phyloP scores from a whole-genome alignment of 139 green algal genomes.

The Coelastrella sp. region DNA sequence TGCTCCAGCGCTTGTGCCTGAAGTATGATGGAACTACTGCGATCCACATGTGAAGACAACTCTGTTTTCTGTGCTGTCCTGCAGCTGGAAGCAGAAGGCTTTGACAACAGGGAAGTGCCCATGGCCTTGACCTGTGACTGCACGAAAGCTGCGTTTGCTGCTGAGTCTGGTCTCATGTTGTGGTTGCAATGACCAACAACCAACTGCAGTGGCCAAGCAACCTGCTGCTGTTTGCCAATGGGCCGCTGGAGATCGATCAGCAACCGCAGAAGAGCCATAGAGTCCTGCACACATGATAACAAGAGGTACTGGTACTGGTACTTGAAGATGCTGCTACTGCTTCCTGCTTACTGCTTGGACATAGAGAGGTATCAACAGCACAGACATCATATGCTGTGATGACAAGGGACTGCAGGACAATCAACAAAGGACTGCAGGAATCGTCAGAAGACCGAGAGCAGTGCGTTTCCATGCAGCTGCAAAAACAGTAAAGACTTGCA shows the following conservation, averaged over 20 bases:
- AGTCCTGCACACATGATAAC: conserved; percentile 49
- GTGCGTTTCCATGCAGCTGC: too few relatives aligned
- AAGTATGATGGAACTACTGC: too few relatives aligned
- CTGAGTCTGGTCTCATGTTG: conserved; percentile 52
- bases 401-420: too few relatives aligned
- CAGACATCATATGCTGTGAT: too few relatives aligned
- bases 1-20: too few relatives aligned
- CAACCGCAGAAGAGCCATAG: conserved; percentile 51
- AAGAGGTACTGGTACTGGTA: background rate
- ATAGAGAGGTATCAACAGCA: too few relatives aligned
- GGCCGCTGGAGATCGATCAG: conserved; percentile 49
- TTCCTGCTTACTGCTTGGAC: too few relatives aligned
- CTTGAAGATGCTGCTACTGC: too few relatives aligned
- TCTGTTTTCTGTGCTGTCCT: background rate
- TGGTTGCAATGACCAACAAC: conserved; percentile 60
- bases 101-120: background rate
- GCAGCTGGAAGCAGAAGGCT: background rate
- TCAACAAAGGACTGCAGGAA: too few relatives aligned
- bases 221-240: background rate
- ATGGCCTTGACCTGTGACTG: background rate
- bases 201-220: conserved; percentile 40
- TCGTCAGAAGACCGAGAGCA: too few relatives aligned
- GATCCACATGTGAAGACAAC: too few relatives aligned
- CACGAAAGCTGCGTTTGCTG: conserved; percentile 53
- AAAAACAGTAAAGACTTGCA: too few relatives aligned